phyloP scores from a whole-genome alignment of 352 stramenopile species.

The Nothophytophthora sp. region DNA sequence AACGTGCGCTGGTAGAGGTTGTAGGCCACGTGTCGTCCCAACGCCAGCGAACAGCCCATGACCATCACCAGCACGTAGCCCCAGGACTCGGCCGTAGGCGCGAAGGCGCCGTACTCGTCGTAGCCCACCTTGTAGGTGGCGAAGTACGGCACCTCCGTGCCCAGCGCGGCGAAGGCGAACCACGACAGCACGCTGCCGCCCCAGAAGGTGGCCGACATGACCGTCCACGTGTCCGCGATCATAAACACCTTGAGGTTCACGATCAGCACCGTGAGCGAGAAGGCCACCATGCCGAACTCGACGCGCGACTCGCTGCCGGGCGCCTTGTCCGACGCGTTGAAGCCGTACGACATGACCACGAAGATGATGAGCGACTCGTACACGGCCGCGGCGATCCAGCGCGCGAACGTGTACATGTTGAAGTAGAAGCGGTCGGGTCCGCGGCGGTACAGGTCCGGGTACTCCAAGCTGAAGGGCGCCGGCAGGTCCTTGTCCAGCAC shows the following conservation, averaged over 20 bases:
- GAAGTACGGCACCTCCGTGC: slow-evolving; percentile 60
- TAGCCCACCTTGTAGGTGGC: slow-evolving; percentile 72
- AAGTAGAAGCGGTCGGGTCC: slow-evolving; percentile 75
- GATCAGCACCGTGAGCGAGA: slow-evolving; percentile 92
- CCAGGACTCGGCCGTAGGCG: slow-evolving; percentile 48
- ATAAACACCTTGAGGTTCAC: slow-evolving; percentile 95
- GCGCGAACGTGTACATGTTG: slow-evolving; percentile 76
- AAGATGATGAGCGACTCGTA: slow-evolving; percentile 85
- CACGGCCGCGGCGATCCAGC: slow-evolving; percentile 77
- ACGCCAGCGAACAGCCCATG: slow-evolving; percentile 66
- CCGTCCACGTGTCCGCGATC: slow-evolving; percentile 81
- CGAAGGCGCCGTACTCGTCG: slow-evolving; percentile 77
- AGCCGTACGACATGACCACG: slow-evolving; percentile 77
- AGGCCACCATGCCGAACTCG: slow-evolving; percentile 87
- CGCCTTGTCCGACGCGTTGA: slow-evolving; percentile 60
- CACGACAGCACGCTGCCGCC: slow-evolving; percentile 66
- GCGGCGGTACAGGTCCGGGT: slow-evolving; percentile 73
- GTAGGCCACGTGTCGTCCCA: slow-evolving; percentile 74
- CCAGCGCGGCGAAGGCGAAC: slow-evolving; percentile 65
- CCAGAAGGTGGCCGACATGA: slow-evolving; percentile 58
- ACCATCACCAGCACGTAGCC: slow-evolving; percentile 69
- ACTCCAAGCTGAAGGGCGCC: slow-evolving; percentile 71
- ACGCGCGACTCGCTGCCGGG: slow-evolving; percentile 73
- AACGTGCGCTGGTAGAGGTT: slow-evolving; percentile 85
- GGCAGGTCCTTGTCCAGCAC: slow-evolving; percentile 87